Percentiles rank a stretch among this genome's conserved stretches.
Conservation (phyloP, 2,329 filamentous ascomycete genomes). For the Ophiostoma himal-ulmi region DNA sequence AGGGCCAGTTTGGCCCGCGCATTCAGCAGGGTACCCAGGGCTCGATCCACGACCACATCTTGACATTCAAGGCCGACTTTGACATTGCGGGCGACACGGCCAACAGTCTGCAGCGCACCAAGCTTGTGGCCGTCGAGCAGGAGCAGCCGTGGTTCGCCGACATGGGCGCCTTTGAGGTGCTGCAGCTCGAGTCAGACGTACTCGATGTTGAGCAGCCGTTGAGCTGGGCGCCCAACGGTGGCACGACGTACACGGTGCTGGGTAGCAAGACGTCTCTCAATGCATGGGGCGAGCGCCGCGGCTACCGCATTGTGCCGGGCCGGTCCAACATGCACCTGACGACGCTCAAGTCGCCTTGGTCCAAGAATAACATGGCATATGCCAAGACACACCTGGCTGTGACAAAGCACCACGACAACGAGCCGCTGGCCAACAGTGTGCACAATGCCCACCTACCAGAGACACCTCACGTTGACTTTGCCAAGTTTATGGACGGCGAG, state of each 20-base stretch:
- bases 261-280: slow-evolving; percentile 33
- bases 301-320: slow-evolving; percentile 40
- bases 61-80: slow-evolving; percentile 39
- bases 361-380: slow-evolving; percentile 22
- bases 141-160: slow-evolving; percentile 37
- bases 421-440: slow-evolving; percentile 36
- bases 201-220: slow-evolving; percentile 29
- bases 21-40: slow-evolving; percentile 34
- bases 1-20: slow-evolving; percentile 34
- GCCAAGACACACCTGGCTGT: slow-evolving; percentile 36
- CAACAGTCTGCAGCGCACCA: slow-evolving; percentile 35
- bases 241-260: slow-evolving; percentile 38
- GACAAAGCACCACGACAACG: slow-evolving; percentile 42
- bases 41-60: slow-evolving; percentile 37
- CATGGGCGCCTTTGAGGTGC: slow-evolving; percentile 35
- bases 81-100: slow-evolving; percentile 34
- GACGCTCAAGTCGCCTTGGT: slow-evolving; percentile 34
- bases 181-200: slow-evolving; percentile 29
- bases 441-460: slow-evolving; percentile 33
- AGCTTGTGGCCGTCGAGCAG: slow-evolving; percentile 32
- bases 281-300: slow-evolving; percentile 38
- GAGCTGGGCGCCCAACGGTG: slow-evolving; percentile 36
- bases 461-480: slow-evolving; percentile 40
- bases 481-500: slow-evolving; percentile 41
- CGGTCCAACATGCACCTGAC: slow-evolving; percentile 35